phyloP scores from a whole-genome alignment of 1,139 yeast genomes.

The Candida dubliniensis region DNA sequence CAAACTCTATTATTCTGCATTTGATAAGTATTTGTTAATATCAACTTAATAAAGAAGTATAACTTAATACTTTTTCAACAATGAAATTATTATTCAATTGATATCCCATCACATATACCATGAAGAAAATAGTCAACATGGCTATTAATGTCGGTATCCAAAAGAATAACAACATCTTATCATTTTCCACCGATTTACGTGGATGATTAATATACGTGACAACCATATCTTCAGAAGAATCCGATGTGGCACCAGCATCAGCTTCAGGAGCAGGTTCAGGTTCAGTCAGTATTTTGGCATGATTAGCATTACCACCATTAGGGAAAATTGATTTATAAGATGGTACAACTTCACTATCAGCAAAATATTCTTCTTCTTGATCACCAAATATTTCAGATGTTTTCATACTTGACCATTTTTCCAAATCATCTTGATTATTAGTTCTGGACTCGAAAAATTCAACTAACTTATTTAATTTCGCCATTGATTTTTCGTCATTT shows the following conservation, averaged over 20 bases:
- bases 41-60: constrained; percentile 4
- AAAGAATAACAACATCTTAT: constrained; percentile 81
- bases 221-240: constrained; percentile 54
- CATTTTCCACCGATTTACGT: constrained; percentile 71
- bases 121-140: constrained; percentile 51
- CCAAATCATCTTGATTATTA: constrained; percentile 43
- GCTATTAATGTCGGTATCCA: constrained; percentile 75
- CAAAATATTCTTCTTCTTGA: constrained; percentile 6
- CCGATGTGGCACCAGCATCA: constrained; percentile 37
- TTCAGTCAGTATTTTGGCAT: constrained; percentile 3
- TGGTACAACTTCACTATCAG: constrained; percentile 5
- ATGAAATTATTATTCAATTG: constrained; percentile 24
- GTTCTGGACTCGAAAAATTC: constrained; percentile 52
- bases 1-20: not conserved
- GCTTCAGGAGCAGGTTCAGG: constrained; percentile 7
- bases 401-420: constrained; percentile 5
- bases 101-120: constrained; percentile 54
- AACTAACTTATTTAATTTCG: constrained; percentile 46
- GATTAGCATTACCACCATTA: not conserved
- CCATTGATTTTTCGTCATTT: constrained; percentile 47
- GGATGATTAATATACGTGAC: constrained; percentile 57
- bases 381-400: constrained; percentile 6
- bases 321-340: constrained; percentile 4
- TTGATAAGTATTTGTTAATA: not conserved
- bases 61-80: constrained; percentile 5